Evolutionary conservation across 768 basidiomycete genomes (phyloP), one percentile per base, ranked within the genome.

Genomic region (Cystobasidium ongulense): DNA sequence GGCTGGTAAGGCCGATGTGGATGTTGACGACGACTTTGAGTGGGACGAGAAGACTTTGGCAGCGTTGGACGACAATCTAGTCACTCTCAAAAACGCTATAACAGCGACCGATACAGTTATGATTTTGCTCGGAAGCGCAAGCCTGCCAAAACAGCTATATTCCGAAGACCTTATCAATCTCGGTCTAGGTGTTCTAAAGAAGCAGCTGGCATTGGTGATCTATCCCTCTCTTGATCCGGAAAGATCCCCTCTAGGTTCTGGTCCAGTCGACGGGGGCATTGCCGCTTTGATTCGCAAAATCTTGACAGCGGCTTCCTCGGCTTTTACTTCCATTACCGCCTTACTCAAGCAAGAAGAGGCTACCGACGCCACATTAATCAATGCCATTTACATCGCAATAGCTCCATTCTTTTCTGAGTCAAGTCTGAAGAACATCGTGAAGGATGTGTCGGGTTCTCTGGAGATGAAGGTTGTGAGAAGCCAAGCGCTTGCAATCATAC

Each of bases 391-490:
- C 81, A 89, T 97, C 64, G 87, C 92, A 1, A 92, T 97, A 76
- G 91, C 90, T 7, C 94, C 95, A 0, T 93, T 98, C 80, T 98
- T 98, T 78, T 87, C 92, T 4, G 87, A 87, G n/a, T 91, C 91
- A 50, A 83, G 84, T 0, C 83, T 81, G 1, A 88, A 88, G 36
- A 82, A 83, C 46, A 79, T 77, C 82, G 78, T 72, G 50, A 88
- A 86, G 77, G 86, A 85, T 43, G 84, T 81, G 46, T 63, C 63
- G 8, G 79, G 91, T 1, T 87, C 85, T 77, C 88, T 88, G 59
- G 89, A 90, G 0, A 89, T 93, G 87, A 86, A 91, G 75, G 88
- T 86, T 0, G 81, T 98, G 72, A 84, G 92, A 68, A 82, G 93
- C 73, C 90, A 92, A 78, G 90, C 90, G 0, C 81, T 97, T 62